phyloP scores from a whole-genome alignment of 805 yeast genomes.

The Tetrapisispora arboricola region DNA sequence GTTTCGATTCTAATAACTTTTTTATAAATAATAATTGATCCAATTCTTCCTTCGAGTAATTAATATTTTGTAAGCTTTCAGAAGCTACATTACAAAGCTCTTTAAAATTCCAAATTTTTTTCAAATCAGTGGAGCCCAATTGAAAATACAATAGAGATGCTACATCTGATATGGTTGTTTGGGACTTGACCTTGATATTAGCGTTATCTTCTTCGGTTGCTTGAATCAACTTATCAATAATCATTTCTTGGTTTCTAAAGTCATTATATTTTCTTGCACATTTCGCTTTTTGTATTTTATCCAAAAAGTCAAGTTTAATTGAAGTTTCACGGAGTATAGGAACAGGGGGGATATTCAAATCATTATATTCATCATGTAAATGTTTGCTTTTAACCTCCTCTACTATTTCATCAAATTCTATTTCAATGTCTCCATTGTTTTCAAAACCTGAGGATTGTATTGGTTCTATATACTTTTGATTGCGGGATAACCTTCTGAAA shows the following conservation, averaged over 20 bases:
- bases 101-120: constrained; percentile 35
- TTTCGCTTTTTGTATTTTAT: constrained; percentile 23
- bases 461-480: constrained; percentile 46
- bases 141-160: constrained; percentile 29
- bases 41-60: constrained; percentile 29
- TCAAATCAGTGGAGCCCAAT: constrained; percentile 24
- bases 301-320: constrained; percentile 21
- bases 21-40: constrained; percentile 46
- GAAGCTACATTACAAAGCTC: constrained; percentile 38
- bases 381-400: constrained; percentile 16
- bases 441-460: constrained; percentile 39
- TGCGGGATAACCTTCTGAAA: constrained; percentile 40
- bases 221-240: constrained; percentile 24
- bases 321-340: constrained; percentile 19
- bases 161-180: constrained; percentile 9
- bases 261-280: constrained; percentile 33
- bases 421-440: constrained; percentile 51
- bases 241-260: constrained; percentile 26
- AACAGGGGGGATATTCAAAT: constrained; percentile 13
- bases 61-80: constrained; percentile 14
- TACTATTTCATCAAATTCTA: constrained; percentile 35
- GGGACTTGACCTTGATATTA: background rate
- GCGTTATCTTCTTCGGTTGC: constrained; percentile 16
- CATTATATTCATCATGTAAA: constrained; percentile 11
- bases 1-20: constrained; percentile 55